Conservation (phyloP, 352 stramenopile species). For the Pythium aquatile region DNA sequence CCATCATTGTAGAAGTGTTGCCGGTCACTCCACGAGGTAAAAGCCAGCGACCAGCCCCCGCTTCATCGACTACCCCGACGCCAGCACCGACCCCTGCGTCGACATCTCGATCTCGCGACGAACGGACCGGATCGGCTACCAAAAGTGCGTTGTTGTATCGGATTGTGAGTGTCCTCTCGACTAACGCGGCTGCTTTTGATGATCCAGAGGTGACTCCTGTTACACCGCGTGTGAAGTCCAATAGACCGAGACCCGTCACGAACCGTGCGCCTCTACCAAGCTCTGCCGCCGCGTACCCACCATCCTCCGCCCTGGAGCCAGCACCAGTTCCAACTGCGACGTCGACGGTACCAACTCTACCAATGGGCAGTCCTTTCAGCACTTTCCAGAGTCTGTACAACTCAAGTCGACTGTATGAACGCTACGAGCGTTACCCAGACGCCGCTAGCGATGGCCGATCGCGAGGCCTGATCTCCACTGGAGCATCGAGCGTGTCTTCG, state of each 20-base stretch:
- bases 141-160: constrained; percentile 14
- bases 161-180: background rate
- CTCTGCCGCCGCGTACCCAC: background rate
- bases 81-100: background rate
- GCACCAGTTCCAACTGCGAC: background rate
- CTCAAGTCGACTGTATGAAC: constrained; percentile 25
- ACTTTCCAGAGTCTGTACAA: constrained; percentile 28
- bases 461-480: constrained; percentile 1
- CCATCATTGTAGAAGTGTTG: constrained; percentile 9
- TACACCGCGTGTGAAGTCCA: constrained; percentile 3
- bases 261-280: background rate
- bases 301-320: background rate
- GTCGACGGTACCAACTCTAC: background rate
- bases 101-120: background rate
- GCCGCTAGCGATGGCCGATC: background rate
- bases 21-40: constrained; percentile 7
- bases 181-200: background rate
- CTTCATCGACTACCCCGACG: background rate
- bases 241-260: background rate
- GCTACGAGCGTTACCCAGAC: constrained; percentile 16
- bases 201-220: constrained; percentile 1
- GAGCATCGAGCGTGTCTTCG: constrained; percentile 13
- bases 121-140: background rate
- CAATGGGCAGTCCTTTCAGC: constrained; percentile 28
- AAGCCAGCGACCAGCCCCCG: background rate